These are phyloP conservation scores for Maudiozyma serrabonitensis DNA, from an alignment of 805 yeast genomes.

Conservation along the genomic window DNA sequence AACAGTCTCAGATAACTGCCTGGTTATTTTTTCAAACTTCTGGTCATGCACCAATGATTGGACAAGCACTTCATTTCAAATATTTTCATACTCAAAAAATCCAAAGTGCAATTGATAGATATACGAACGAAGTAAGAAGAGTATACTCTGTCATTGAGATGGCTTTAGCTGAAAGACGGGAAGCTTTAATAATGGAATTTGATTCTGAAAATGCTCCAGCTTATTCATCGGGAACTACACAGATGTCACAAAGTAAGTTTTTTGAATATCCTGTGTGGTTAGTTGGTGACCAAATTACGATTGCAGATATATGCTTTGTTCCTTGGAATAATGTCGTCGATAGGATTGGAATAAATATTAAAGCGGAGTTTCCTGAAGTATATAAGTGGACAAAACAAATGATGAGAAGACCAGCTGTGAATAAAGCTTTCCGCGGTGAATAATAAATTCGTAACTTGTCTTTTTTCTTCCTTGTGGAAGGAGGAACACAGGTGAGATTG, in stretches of 20 bases:
- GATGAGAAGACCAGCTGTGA: constrained; percentile 91
- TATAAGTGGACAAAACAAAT: constrained; percentile 91
- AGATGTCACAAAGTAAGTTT: constrained; percentile 72
- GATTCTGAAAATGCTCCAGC: constrained; percentile 83
- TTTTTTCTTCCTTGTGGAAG: too few relatives aligned
- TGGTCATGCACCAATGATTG: constrained; percentile 97
- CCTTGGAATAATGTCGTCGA: constrained; percentile 97
- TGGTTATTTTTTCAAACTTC: constrained; percentile 95
- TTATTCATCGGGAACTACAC: constrained; percentile 80
- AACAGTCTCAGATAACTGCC: constrained; percentile 72
- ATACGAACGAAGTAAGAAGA: constrained; percentile 83
- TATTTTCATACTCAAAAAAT: constrained; percentile 81
- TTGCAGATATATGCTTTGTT: constrained; percentile 86
- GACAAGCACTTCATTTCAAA: constrained; percentile 89
- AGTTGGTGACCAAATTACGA: constrained; percentile 74
- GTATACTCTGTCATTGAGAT: constrained; percentile 91
- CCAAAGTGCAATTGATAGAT: constrained; percentile 82
- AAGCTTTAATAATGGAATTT: constrained; percentile 79
- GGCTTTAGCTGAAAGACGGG: constrained; percentile 89
- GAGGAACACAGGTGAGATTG: too few relatives aligned
- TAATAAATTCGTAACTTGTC: constrained; percentile 6
- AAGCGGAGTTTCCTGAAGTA: constrained; percentile 86
- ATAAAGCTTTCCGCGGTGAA: constrained; percentile 75
- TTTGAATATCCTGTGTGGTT: constrained; percentile 93
- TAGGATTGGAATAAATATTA: constrained; percentile 79